Evolutionary conservation across 2,329 filamentous ascomycete species (phyloP).

Genomic region (Myrmaecium sp.): DNA sequence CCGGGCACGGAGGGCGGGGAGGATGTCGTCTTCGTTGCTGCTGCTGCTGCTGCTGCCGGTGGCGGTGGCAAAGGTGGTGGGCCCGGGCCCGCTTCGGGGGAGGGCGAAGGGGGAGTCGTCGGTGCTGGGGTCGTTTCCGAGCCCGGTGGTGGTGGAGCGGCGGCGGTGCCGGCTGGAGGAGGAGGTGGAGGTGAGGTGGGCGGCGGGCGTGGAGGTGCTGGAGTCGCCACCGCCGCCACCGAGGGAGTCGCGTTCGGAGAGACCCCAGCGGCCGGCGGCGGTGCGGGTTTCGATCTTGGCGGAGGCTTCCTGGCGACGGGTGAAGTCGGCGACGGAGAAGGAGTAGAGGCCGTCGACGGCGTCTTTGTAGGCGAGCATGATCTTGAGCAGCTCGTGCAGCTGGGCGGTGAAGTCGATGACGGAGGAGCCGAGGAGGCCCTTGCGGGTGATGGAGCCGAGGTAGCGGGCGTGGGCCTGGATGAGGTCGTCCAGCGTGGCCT

Average conservation of each 20-base stretch:
- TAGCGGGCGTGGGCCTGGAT: slow-evolving; percentile 85
- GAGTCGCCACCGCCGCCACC: slow-evolving; percentile 18
- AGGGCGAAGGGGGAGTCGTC: slow-evolving; percentile 25
- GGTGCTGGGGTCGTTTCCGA: slow-evolving; percentile 11
- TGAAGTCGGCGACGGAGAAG: slow-evolving; percentile 90
- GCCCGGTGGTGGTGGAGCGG: slow-evolving; percentile 9
- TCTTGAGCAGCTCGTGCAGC: slow-evolving; percentile 78
- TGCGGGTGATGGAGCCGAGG: slow-evolving; percentile 85
- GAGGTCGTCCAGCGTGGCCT: slow-evolving; percentile 84
- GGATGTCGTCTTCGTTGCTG: slow-evolving; percentile 41
- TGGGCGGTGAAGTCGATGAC: slow-evolving; percentile 68
- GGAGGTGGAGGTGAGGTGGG: slow-evolving; percentile 14
- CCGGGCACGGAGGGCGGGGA: slow-evolving; percentile 59
- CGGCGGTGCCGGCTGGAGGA: slow-evolving; percentile 7
- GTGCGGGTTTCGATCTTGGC: slow-evolving; percentile 53
- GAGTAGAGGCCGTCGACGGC: slow-evolving; percentile 87
- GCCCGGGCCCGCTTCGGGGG: slow-evolving; percentile 18
- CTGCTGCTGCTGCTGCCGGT: slow-evolving; percentile 23
- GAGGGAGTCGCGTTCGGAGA: slow-evolving; percentile 33
- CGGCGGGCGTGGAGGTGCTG: slow-evolving; percentile 11
- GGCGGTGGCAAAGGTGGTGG: slow-evolving; percentile 19
- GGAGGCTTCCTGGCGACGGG: slow-evolving; percentile 68
- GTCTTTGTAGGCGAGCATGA: slow-evolving; percentile 88
- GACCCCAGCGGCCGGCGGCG: slow-evolving; percentile 46
- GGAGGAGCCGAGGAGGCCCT: slow-evolving; percentile 69